Conservation (phyloP, 2,329 filamentous ascomycete genomes). For the Coleophoma crateriformis region DNA sequence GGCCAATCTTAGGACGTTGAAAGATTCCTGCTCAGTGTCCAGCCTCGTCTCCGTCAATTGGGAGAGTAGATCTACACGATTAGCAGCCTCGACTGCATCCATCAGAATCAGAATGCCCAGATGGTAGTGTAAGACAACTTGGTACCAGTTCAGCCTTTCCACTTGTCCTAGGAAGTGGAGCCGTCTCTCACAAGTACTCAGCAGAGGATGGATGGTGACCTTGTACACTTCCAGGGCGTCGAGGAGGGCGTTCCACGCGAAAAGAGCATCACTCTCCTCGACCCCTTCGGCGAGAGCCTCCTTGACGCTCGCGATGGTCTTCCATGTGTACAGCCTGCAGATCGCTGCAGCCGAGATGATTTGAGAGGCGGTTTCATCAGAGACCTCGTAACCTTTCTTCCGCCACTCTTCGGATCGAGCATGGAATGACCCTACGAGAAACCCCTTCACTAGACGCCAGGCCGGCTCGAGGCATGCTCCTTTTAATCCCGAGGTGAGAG, state of each 20-base stretch:
- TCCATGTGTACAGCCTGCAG: slow-evolving; percentile 25
- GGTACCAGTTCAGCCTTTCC: slow-evolving; percentile 27
- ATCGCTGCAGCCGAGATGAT: slow-evolving; percentile 23
- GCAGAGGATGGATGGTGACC: slow-evolving; percentile 20
- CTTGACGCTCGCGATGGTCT: slow-evolving; percentile 24
- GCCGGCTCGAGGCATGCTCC: slow-evolving; percentile 20
- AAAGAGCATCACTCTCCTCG: slow-evolving; percentile 21
- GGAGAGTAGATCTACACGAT: slow-evolving; percentile 20
- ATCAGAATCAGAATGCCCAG: slow-evolving; percentile 23
- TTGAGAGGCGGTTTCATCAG: slow-evolving; percentile 22
- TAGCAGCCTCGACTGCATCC: slow-evolving; percentile 21
- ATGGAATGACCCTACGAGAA: slow-evolving; percentile 20
- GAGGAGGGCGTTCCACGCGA: slow-evolving; percentile 19
- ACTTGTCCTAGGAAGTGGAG: slow-evolving; percentile 24
- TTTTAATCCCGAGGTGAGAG: slow-evolving; percentile 32
- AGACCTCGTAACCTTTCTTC: slow-evolving; percentile 16
- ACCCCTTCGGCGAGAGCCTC: slow-evolving; percentile 27
- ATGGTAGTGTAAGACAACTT: slow-evolving; percentile 24
- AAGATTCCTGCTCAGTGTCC: slow-evolving; percentile 20
- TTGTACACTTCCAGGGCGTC: slow-evolving; percentile 24
- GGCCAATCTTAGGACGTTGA: slow-evolving; percentile 23
- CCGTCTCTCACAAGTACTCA: slow-evolving; percentile 21
- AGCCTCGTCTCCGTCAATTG: slow-evolving; percentile 15
- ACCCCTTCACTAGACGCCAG: slow-evolving; percentile 23
- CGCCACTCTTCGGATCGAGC: slow-evolving; percentile 22